Evolutionary conservation across 1,284 basidiomycete genomes (phyloP).

Genomic region (Xerocomus amazonicus): DNA sequence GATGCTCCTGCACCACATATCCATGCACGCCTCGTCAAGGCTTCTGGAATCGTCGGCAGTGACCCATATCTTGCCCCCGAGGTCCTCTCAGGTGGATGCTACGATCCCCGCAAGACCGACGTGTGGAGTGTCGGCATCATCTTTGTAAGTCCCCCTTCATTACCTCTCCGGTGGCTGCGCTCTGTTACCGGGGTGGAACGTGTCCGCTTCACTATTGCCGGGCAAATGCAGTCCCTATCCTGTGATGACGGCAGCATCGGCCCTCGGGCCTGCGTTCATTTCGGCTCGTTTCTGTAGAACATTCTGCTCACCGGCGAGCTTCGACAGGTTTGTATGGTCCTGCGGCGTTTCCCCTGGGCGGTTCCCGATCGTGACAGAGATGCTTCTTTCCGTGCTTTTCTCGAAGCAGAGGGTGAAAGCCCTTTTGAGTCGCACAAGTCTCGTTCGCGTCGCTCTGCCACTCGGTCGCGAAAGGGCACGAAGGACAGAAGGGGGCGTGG

Average conservation of each 20-base stretch:
- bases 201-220: background rate
- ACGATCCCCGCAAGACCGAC: slow-evolving; percentile 97
- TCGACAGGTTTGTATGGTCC: slow-evolving; percentile 77
- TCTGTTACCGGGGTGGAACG: background rate
- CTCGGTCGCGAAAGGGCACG: slow-evolving; percentile 4
- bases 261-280: slow-evolving; percentile 1
- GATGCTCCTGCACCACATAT: slow-evolving; percentile 31
- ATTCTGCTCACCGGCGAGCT: slow-evolving; percentile 13
- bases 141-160: slow-evolving; percentile 58
- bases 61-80: slow-evolving; percentile 99
- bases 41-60: slow-evolving; percentile 92
- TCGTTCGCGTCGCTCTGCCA: slow-evolving; percentile 13
- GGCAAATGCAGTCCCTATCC: background rate
- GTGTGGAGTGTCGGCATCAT: slow-evolving; percentile 99
- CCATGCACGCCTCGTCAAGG: slow-evolving; percentile 61
- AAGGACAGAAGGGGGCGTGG: slow-evolving; percentile 4
- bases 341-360: slow-evolving; percentile 98
- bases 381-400: slow-evolving; percentile 87
- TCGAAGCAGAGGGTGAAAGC: slow-evolving; percentile 55
- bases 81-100: slow-evolving; percentile 63
- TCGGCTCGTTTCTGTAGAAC: slow-evolving; percentile 9
- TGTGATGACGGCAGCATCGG: slow-evolving; percentile 2
- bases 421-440: slow-evolving; percentile 24
- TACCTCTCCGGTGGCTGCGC: background rate
- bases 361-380: slow-evolving; percentile 95